phyloP scores from a whole-genome alignment of 1,139 yeast species.

The Arxiozyma slooffiae region DNA sequence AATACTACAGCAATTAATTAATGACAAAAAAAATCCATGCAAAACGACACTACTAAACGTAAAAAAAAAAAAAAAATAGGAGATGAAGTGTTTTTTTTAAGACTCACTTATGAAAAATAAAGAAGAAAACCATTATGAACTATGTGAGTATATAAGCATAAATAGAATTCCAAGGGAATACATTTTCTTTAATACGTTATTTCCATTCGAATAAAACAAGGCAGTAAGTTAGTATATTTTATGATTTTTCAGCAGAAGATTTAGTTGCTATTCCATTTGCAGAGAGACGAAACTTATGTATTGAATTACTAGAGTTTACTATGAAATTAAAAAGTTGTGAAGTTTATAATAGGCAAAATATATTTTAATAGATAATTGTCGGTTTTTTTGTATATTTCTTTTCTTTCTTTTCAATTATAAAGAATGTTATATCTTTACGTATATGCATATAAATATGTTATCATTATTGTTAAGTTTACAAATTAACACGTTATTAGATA shows the following conservation, averaged over 20 bases:
- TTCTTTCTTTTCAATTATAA: background rate
- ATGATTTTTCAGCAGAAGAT: conserved; percentile 13
- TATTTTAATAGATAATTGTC: background rate
- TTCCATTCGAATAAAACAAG: conserved; percentile 20
- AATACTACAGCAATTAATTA: too few relatives aligned
- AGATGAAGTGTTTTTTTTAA: background rate
- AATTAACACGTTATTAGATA: too few relatives aligned
- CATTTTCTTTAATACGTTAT: conserved; percentile 12
- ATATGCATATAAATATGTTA: background rate
- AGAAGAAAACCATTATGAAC: conserved; percentile 3
- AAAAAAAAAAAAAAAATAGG: background rate
- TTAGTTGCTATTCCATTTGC: conserved; percentile 13
- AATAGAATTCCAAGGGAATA: conserved; percentile 3
- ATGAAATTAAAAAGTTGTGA: conserved; percentile 18
- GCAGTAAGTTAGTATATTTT: conserved; percentile 14
- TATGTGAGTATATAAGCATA: background rate
- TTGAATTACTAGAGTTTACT: conserved; percentile 21
- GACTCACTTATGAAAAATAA: background rate
- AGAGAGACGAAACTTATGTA: conserved; percentile 20
- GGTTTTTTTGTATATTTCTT: background rate
- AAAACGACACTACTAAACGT: background rate
- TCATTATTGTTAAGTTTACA: background rate
- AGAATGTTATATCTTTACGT: background rate
- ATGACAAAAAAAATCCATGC: background rate
- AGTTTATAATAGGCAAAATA: background rate